Conservation (phyloP, 2,329 filamentous ascomycete species). For the Fusarium sterilihyphosum region DNA sequence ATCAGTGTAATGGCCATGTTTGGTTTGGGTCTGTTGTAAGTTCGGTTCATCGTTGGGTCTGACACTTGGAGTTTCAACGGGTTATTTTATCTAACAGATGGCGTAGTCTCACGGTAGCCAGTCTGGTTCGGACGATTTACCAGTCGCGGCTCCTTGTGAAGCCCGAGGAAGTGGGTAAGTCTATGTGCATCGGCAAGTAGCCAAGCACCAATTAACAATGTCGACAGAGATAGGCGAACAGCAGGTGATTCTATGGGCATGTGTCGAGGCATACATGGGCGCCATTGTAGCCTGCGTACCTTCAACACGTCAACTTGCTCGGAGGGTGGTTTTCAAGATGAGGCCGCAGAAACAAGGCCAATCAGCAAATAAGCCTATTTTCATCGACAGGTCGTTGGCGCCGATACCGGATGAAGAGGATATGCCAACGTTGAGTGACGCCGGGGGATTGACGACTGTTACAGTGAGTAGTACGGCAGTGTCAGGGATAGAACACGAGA, state of each 20-base stretch:
- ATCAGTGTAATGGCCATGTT: constrained; percentile 4
- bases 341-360: not conserved
- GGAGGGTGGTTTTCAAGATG: not conserved
- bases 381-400: not conserved
- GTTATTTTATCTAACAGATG: not conserved
- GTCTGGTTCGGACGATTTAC: rapidly evolving
- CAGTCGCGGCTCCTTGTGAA: too few species aligned
- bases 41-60: too few species aligned
- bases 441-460: not conserved
- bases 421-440: not conserved
- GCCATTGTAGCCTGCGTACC: not conserved
- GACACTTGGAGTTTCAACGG: too few species aligned
- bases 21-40: constrained; percentile 6
- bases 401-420: not conserved
- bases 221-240: too few species aligned
- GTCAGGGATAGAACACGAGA: not conserved
- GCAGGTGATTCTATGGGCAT: not conserved
- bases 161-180: too few species aligned
- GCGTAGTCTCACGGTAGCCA: not conserved
- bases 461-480: not conserved
- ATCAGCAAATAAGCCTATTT: not conserved
- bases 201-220: too few species aligned
- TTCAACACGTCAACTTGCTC: not conserved
- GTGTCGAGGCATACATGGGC: constrained; percentile 6
- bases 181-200: too few species aligned